Evolutionary conservation across 1,139 yeast genomes (phyloP).

Genomic region (Sugiyamaella neomexicana): DNA sequence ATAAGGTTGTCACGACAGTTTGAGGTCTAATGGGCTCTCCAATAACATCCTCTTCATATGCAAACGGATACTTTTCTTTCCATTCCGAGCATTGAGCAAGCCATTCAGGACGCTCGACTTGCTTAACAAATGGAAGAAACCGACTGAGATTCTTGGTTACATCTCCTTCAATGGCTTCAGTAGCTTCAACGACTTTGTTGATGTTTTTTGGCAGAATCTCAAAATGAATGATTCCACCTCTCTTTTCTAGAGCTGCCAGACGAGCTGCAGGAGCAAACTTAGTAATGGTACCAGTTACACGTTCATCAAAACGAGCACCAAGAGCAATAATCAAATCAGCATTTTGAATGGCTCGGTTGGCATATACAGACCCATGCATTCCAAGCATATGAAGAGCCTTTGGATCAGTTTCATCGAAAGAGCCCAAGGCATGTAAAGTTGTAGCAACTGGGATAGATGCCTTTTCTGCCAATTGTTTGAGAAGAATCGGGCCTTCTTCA

Average conservation of each 20-base stretch:
- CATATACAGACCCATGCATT: slow-evolving; percentile 97
- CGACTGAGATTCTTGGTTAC: slow-evolving; percentile 73
- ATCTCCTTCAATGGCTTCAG: slow-evolving; percentile 96
- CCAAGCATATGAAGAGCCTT: slow-evolving; percentile 95
- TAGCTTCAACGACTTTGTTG: slow-evolving; percentile 95
- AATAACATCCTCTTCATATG: slow-evolving; percentile 60
- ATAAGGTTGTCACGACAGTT: slow-evolving; percentile 77
- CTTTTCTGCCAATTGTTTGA: slow-evolving; percentile 84
- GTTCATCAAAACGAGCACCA: slow-evolving; percentile 97
- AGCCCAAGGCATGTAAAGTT: slow-evolving; percentile 89
- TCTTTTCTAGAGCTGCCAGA: slow-evolving; percentile 78
- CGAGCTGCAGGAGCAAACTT: slow-evolving; percentile 94
- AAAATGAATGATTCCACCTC: slow-evolving; percentile 96
- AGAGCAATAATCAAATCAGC: slow-evolving; percentile 92
- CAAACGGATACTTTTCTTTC: slow-evolving; percentile 85
- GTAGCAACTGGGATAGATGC: slow-evolving; percentile 96
- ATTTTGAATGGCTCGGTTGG: slow-evolving; percentile 88
- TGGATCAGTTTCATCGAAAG: slow-evolving; percentile 87
- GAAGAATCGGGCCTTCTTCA: slow-evolving; percentile 74
- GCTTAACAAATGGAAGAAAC: slow-evolving; percentile 67
- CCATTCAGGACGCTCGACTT: slow-evolving; percentile 80
- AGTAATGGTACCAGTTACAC: slow-evolving; percentile 85
- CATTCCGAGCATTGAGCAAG: slow-evolving; percentile 68
- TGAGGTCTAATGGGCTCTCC: slow-evolving; percentile 90
- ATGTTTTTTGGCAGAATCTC: slow-evolving; percentile 96